A percentile compares a stretch with the other conserved stretches of the same genome.
These are phyloP conservation scores for Quercus tomentella DNA, from an alignment of 331 rosid genomes.

Conservation along the genomic window DNA sequence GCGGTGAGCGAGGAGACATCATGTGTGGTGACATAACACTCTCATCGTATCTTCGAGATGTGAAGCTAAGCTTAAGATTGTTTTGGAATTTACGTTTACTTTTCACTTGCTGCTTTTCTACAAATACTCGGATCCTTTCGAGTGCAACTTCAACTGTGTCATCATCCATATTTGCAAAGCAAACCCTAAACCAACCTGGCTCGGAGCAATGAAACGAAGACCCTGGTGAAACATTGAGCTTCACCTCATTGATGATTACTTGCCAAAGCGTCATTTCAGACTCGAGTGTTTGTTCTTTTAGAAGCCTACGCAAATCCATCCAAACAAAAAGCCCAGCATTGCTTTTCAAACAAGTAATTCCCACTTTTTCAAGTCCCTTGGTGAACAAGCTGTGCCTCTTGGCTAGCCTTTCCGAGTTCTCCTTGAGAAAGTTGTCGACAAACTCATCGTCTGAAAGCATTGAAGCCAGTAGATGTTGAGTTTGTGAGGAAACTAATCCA, in stretches of 20 bases:
- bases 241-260: conserved; percentile 61
- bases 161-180: conserved; percentile 87
- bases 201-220: conserved; percentile 72
- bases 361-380: conserved; percentile 50
- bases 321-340: conserved; percentile 77
- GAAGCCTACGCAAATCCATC: conserved; percentile 67
- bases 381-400: conserved; percentile 39
- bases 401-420: conserved; percentile 52
- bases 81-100: conserved; percentile 27
- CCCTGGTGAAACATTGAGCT: conserved; percentile 88
- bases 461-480: conserved; percentile 61
- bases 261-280: conserved; percentile 72
- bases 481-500: conserved; percentile 78
- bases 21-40: conserved; percentile 42
- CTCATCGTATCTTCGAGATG: conserved; percentile 47
- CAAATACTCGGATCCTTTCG: conserved; percentile 49
- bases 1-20: conserved; percentile 70
- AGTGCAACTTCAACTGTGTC: conserved; percentile 64
- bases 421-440: conserved; percentile 34
- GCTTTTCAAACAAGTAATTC: conserved; percentile 51
- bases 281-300: conserved; percentile 51
- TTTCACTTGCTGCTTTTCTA: conserved; percentile 22
- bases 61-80: conserved; percentile 50
- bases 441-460: conserved; percentile 75
- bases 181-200: conserved; percentile 94